Evolutionary conservation across 306 rosid species (phyloP).

Genomic region (Senna siamea): DNA sequence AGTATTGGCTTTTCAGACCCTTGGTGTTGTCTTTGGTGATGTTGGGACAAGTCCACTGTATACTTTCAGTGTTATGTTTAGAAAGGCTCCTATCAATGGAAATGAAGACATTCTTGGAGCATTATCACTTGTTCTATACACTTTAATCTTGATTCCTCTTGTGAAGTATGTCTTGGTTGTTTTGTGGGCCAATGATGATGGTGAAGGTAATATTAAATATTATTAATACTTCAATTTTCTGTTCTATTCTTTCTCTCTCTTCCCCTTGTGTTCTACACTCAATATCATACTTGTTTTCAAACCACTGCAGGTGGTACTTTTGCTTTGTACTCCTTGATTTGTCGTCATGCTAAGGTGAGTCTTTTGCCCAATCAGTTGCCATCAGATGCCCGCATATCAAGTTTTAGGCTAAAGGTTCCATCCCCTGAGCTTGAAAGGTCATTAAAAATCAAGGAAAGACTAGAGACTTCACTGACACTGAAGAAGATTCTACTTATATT

Average conservation of each 20-base stretch:
- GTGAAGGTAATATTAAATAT: slow-evolving; percentile 75
- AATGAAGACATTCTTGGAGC: slow-evolving; percentile 95
- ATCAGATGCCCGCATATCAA: slow-evolving; percentile 92
- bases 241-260: slow-evolving; percentile 2
- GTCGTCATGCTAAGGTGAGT: slow-evolving; percentile 99
- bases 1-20: slow-evolving; percentile 83
- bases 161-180: slow-evolving; percentile 93
- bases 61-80: slow-evolving; percentile 93
- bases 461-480: slow-evolving; percentile 79
- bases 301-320: slow-evolving; percentile 91
- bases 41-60: slow-evolving; percentile 99
- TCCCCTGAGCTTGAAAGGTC: slow-evolving; percentile 98
- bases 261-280: slow-evolving; percentile 9
- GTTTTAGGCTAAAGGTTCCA: slow-evolving; percentile 96
- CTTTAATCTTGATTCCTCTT: slow-evolving; percentile 87
- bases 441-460: slow-evolving; percentile 88
- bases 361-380: slow-evolving; percentile 98
- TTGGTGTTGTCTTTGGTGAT: slow-evolving; percentile 98
- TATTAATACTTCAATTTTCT: neutral
- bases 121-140: slow-evolving; percentile 85
- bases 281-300: slow-evolving; percentile 36
- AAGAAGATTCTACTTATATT: slow-evolving; percentile 82
- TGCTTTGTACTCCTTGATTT: slow-evolving; percentile 97
- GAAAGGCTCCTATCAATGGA: slow-evolving; percentile 84
- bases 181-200: slow-evolving; percentile 96